Evolutionary conservation across 805 yeast genomes (phyloP).

Genomic region (Candida hungchunana): DNA sequence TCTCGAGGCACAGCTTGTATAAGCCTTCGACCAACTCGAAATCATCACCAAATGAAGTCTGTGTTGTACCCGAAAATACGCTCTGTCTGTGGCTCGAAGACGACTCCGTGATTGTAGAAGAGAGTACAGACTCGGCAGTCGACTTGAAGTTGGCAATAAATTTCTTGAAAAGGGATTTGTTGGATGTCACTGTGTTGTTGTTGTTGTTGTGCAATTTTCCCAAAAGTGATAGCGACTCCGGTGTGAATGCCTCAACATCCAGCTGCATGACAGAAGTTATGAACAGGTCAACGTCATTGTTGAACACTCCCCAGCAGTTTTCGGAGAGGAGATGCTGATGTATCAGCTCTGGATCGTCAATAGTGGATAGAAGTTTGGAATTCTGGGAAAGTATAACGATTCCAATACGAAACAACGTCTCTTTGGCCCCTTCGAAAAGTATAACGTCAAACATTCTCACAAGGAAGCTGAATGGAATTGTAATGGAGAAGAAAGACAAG

Average conservation of each 20-base stretch:
- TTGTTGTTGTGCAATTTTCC: conserved; percentile 6
- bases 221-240: conserved; percentile 4
- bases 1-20: conserved; percentile 22
- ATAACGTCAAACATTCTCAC: conserved; percentile 48
- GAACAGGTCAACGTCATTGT: conserved; percentile 32
- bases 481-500: conserved; percentile 53
- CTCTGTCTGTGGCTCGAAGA: conserved; percentile 5
- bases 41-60: conserved; percentile 17
- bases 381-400: conserved; percentile 48
- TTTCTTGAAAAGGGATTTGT: conserved; percentile 15
- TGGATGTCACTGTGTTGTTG: conserved; percentile 3
- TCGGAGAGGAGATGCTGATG: conserved; percentile 38
- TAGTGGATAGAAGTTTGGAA: conserved; percentile 32
- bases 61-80: conserved; percentile 17
- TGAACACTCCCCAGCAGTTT: conserved; percentile 39
- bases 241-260: conserved; percentile 11
- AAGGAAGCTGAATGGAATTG: conserved; percentile 51
- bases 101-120: conserved; percentile 3
- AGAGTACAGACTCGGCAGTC: conserved; percentile 13
- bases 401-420: conserved; percentile 51
- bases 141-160: conserved; percentile 13
- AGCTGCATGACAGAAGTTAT: conserved; percentile 28
- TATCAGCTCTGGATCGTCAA: conserved; percentile 37
- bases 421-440: conserved; percentile 51
- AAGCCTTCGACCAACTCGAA: conserved; percentile 18